phyloP scores from a whole-genome alignment of 306 rosid genomes.

The Cicer chorassanicum region DNA sequence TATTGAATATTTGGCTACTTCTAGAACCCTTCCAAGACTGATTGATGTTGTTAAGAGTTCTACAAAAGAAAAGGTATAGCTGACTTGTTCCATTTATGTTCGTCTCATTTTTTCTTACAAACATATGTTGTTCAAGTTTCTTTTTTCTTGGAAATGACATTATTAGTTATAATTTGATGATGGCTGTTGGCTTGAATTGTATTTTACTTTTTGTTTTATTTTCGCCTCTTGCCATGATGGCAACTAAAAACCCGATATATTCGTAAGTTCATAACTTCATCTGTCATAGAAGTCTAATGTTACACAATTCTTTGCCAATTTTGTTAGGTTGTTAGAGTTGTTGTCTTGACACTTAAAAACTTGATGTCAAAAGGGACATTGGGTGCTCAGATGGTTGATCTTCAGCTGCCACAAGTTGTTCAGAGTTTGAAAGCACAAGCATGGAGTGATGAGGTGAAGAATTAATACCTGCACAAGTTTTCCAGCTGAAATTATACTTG shows the following conservation, averaged over 20 bases:
- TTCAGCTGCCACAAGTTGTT: conserved; percentile 90
- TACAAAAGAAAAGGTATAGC: conserved; percentile 92
- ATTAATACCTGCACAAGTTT: conserved; percentile 32
- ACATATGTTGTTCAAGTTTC: conserved; percentile 11
- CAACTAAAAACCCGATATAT: conserved; percentile 34
- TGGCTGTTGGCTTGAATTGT: conserved; percentile 37
- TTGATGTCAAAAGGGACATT: conserved; percentile 82
- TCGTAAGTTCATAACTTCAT: conserved; percentile 27
- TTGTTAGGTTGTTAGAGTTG: conserved; percentile 95
- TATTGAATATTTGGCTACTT: conserved; percentile 87
- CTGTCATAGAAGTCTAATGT: conserved; percentile 36
- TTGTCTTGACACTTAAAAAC: conserved; percentile 86
- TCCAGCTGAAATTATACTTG: conserved; percentile 35
- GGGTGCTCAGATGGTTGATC: conserved; percentile 98
- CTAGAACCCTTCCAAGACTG: conserved; percentile 90
- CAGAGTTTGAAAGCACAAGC: conserved; percentile 98
- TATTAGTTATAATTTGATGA: conserved; percentile 23
- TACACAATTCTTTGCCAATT: conserved; percentile 44
- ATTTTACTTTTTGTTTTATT: conserved; percentile 13
- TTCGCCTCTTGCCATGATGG: conserved; percentile 32
- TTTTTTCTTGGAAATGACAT: conserved; percentile 12
- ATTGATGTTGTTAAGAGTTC: conserved; percentile 89
- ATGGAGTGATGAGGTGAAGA: conserved; percentile 98
- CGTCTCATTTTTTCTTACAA: conserved; percentile 23
- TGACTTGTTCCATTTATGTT: conserved; percentile 36